phyloP scores from a whole-genome alignment of 2,329 filamentous ascomycete species.

The Scedosporium boydii region DNA sequence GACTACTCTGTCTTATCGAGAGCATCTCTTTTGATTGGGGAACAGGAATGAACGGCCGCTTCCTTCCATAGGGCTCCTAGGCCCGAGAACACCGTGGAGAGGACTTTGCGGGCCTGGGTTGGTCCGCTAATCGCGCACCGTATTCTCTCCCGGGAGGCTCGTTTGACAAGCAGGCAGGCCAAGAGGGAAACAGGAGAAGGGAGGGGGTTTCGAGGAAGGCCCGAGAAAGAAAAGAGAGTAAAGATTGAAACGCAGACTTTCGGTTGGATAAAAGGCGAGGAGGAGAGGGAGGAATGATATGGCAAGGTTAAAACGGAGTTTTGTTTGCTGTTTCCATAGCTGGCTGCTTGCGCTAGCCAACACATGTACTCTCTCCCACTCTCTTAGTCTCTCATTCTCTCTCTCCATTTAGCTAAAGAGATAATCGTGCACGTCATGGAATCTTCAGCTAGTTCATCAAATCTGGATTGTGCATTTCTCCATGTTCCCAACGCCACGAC shows the following conservation, averaged over 20 bases:
- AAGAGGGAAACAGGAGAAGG: background rate
- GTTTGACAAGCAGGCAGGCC: background rate
- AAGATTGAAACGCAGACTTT: background rate
- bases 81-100: background rate
- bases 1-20: background rate
- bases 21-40: background rate
- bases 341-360: no score
- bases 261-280: background rate
- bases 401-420: no score
- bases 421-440: no score
- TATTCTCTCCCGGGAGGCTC: background rate
- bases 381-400: no score
- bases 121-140: background rate
- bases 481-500: no score
- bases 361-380: no score
- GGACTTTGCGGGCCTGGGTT: background rate
- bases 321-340: background rate
- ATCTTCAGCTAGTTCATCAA: no score
- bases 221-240: constrained; percentile 7
- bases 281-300: background rate
- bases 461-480: no score
- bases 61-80: background rate
- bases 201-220: background rate
- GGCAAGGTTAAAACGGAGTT: background rate
- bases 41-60: background rate